Percentiles rank a stretch among this genome's conserved stretches.
These are phyloP conservation scores for Yarrowia phangngaensis DNA, from an alignment of 805 yeast genomes.

Conservation along the genomic window DNA sequence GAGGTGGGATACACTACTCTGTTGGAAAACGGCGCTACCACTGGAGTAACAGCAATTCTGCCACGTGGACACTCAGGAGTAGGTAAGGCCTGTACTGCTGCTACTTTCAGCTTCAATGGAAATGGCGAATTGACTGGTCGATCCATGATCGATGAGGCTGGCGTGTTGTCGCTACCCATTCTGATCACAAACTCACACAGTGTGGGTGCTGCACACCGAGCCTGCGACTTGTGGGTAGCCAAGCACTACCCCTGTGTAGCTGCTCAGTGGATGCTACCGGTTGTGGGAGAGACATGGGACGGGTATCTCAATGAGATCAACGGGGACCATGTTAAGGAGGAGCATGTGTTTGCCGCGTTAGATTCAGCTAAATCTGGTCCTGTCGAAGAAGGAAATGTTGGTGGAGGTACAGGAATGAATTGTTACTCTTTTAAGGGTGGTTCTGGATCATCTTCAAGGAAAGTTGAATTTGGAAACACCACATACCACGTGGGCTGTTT, in stretches of 20 bases:
- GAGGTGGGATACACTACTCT: conserved; percentile 8
- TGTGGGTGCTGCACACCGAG: conserved; percentile 7
- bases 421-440: conserved; percentile 24
- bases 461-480: not conserved
- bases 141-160: conserved; percentile 21
- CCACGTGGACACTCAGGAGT: conserved; percentile 12
- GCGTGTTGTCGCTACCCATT: conserved; percentile 4
- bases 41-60: conserved; percentile 10
- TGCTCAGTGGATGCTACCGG: conserved; percentile 20
- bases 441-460: not conserved
- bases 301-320: conserved; percentile 14
- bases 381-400: conserved; percentile 1
- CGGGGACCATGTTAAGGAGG: conserved; percentile 18
- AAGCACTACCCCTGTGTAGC: conserved; percentile 5
- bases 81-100: conserved; percentile 13
- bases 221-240: conserved; percentile 3
- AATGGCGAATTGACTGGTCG: conserved; percentile 11
- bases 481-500: conserved; percentile 3
- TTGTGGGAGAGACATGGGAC: conserved; percentile 19
- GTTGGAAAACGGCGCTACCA: not conserved
- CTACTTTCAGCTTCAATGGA: conserved; percentile 14
- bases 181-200: conserved; percentile 4
- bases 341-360: conserved; percentile 1
- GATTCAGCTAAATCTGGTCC: not conserved
- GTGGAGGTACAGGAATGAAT: conserved; percentile 18